These are phyloP conservation scores for Rhynchospora breviuscula DNA, from an alignment of 176 grass and related monocot species.

Conservation along the genomic window DNA sequence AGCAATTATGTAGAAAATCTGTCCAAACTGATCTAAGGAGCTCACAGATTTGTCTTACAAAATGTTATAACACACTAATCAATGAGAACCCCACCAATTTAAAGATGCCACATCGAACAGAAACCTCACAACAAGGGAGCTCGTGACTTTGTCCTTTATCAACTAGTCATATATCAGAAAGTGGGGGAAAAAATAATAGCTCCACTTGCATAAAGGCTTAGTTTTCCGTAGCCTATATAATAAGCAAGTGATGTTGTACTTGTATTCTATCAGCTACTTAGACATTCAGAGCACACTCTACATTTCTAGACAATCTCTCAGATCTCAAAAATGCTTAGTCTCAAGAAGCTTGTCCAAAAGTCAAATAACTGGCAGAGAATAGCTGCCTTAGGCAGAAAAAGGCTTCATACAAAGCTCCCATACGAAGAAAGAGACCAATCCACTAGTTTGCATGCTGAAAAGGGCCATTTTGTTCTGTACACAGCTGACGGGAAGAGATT, in stretches of 20 bases:
- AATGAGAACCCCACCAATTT: not conserved
- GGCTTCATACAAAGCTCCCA: not conserved
- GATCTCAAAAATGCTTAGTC: constrained; percentile 19
- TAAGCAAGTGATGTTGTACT: not conserved
- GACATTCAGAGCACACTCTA: not conserved
- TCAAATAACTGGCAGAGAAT: constrained; percentile 39
- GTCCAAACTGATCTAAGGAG: not conserved
- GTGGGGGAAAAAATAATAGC: not conserved
- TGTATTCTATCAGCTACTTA: not conserved
- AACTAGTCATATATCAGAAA: not conserved
- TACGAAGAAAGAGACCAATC: not conserved
- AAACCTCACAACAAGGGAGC: constrained; percentile 23
- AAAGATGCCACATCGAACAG: not conserved
- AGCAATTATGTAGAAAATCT: not conserved
- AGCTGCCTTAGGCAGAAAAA: not conserved
- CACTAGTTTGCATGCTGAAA: not conserved
- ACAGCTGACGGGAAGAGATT: not conserved
- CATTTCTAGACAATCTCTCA: not conserved
- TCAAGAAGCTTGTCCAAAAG: constrained; percentile 15
- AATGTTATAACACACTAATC: not conserved
- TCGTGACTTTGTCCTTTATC: constrained; percentile 30
- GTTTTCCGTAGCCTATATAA: constrained; percentile 9
- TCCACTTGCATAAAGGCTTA: not conserved
- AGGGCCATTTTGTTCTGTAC: no score
- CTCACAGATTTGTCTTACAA: not conserved